Evolutionary conservation across 2,329 filamentous ascomycete species (phyloP), one percentile per base, ranked within the genome.

Genomic region (Stagonosporopsis cucurbitacearum): DNA sequence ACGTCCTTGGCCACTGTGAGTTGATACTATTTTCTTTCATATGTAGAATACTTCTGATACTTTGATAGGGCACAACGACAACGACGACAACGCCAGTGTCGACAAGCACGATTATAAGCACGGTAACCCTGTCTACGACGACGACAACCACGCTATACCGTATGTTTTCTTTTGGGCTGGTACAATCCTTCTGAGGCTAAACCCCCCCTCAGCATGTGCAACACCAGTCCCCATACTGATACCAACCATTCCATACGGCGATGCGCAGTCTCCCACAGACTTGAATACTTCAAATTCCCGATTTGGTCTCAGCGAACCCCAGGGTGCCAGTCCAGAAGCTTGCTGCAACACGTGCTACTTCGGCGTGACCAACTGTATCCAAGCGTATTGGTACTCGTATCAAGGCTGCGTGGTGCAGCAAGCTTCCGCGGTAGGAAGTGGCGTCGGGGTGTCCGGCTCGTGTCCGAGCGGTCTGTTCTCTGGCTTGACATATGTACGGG

Each of bases 301-400:
- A 5, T 43, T 36, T 12, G n/a, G 4, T 2, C 37, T 36, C 1
- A 36, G 12, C 22, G 30, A 33, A 1, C 28, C 47, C 11, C 15
- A n/a, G 9, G 47, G 47, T 13, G 20, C 47, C 4, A 42, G 37
- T 15, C 37, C 30, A 19, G 28, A 42, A 50, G 47, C 39, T 13
- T 50, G 47, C 37, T 50, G 48, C 22, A 50, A 50, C 17, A n/a
- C 39, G n/a, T 50, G 39, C 39, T 45, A 52, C 19, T 52, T 40
- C 12, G 41, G 26, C 25, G 4, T 51, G 6, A 1, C 23, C 6
- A 45, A 52, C 15, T 52, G 35, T 11, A 28, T 51, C 7, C 49
- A 51, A 15, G 41, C 33, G 5, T 51, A 15, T 42, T 52, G 22
- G 13, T 52, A 51, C 33, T 52, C 20, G 1, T 37, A 40, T 4